A percentile compares a stretch with the other conserved stretches of the same genome.
phyloP scores from a whole-genome alignment of 1,284 basidiomycete genomes.

The Hemileia vastatrix region DNA sequence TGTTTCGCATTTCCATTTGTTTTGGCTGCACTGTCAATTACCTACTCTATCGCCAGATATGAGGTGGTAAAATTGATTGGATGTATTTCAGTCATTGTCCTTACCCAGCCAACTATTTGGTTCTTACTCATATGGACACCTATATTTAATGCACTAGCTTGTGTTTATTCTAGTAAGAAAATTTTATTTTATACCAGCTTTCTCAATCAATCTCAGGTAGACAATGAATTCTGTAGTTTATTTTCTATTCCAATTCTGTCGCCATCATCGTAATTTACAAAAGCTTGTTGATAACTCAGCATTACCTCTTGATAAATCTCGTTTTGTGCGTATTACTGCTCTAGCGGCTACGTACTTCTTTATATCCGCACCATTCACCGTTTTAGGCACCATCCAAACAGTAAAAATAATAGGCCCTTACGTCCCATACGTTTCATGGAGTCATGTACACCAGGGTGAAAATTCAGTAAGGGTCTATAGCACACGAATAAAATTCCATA shows the following conservation, averaged over 20 bases:
- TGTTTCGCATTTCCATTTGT: not conserved
- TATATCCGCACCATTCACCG: slow-evolving; percentile 3
- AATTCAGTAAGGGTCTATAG: too few relatives aligned
- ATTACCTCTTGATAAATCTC: not conserved
- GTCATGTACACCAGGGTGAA: not conserved
- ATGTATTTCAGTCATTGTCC: not conserved
- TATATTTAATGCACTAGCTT: slow-evolving; percentile 2
- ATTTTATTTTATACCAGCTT: not conserved
- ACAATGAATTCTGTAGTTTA: slow-evolving; percentile 1
- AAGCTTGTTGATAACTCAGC: not conserved
- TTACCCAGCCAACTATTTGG: slow-evolving; percentile 6
- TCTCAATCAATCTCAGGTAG: too few relatives aligned
- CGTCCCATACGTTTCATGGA: slow-evolving; percentile 4
- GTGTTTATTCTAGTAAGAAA: slow-evolving; percentile 5
- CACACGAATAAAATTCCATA: too few relatives aligned
- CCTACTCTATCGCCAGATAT: not conserved
- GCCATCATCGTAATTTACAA: not conserved
- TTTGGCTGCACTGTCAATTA: not conserved
- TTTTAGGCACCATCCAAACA: slow-evolving; percentile 1
- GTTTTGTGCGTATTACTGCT: slow-evolving; percentile 4
- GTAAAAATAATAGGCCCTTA: not conserved
- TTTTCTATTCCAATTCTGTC: not conserved
- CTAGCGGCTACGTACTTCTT: slow-evolving; percentile 9
- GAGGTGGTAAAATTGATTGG: slow-evolving; percentile 3
- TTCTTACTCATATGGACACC: slow-evolving; percentile 3